These are phyloP conservation scores for Colletotrichum noveboracense DNA, from an alignment of 2,329 filamentous ascomycete genomes.

Conservation along the genomic window DNA sequence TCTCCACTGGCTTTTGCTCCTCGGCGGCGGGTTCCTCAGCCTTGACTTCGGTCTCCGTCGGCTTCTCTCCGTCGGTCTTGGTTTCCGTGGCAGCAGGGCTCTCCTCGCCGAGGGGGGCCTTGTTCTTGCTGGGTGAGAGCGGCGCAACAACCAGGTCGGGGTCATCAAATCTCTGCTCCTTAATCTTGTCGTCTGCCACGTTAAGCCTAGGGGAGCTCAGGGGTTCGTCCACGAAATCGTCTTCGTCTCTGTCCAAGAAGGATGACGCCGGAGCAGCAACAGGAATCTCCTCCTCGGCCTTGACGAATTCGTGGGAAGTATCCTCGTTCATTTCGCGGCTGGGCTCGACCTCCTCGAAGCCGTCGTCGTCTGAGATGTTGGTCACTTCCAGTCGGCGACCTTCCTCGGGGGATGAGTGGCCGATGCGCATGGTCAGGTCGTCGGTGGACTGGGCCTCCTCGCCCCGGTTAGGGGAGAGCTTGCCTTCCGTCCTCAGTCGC, in stretches of 20 bases:
- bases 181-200: slow-evolving; percentile 62
- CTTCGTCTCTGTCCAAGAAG: slow-evolving; percentile 61
- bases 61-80: background rate
- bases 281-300: slow-evolving; percentile 60
- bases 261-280: slow-evolving; percentile 25
- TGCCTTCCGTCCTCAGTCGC: slow-evolving; percentile 77
- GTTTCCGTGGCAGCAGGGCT: slow-evolving; percentile 20
- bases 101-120: slow-evolving; percentile 24
- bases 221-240: slow-evolving; percentile 81
- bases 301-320: slow-evolving; percentile 71
- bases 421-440: slow-evolving; percentile 63
- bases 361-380: slow-evolving; percentile 86
- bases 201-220: slow-evolving; percentile 71
- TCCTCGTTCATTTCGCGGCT: slow-evolving; percentile 75
- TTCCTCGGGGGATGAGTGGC: slow-evolving; percentile 59
- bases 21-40: background rate
- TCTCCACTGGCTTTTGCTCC: background rate
- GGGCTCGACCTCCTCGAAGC: slow-evolving; percentile 86
- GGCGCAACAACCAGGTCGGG: slow-evolving; percentile 62
- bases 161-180: slow-evolving; percentile 58
- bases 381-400: slow-evolving; percentile 78
- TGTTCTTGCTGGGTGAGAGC: slow-evolving; percentile 55
- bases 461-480: slow-evolving; percentile 51
- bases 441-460: slow-evolving; percentile 60
- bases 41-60: slow-evolving; percentile 4